Evolutionary conservation across 306 rosid species (phyloP).

Genomic region (Sicyos edulis): DNA sequence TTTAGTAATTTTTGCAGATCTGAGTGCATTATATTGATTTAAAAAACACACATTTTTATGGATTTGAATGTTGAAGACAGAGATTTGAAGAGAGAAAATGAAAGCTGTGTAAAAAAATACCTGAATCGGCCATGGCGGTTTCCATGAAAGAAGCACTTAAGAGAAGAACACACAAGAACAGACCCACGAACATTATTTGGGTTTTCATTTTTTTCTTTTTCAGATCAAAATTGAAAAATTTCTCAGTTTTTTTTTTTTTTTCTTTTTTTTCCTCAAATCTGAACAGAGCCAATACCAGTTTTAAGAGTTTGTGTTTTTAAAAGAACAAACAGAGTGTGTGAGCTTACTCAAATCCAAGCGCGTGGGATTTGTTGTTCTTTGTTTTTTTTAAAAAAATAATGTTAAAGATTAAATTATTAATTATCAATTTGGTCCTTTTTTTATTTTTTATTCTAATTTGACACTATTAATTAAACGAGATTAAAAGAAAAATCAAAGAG

Average conservation of each 20-base stretch:
- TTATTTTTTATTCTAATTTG: too few relatives aligned
- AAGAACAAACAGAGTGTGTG: too few relatives aligned
- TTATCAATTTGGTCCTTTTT: too few relatives aligned
- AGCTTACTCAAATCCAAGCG: too few relatives aligned
- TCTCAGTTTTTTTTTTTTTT: background rate
- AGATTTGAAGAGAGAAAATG: background rate
- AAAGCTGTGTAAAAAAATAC: background rate
- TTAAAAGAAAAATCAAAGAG: too few relatives aligned
- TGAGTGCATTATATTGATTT: background rate
- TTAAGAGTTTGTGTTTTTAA: too few relatives aligned
- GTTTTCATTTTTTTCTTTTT: background rate
- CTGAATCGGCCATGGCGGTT: background rate
- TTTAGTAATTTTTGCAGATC: background rate
- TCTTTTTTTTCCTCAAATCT: background rate
- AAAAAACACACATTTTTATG: background rate
- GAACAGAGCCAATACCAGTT: background rate
- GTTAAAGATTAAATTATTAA: too few relatives aligned
- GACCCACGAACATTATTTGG: background rate
- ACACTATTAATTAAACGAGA: too few relatives aligned
- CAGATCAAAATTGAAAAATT: background rate
- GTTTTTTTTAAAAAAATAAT: too few relatives aligned
- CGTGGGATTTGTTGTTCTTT: too few relatives aligned
- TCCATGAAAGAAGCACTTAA: constrained; percentile 16
- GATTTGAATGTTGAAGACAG: background rate
- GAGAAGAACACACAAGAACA: constrained; percentile 8